phyloP scores from a whole-genome alignment of 352 stramenopile species.

The Blastocystis sp. region DNA sequence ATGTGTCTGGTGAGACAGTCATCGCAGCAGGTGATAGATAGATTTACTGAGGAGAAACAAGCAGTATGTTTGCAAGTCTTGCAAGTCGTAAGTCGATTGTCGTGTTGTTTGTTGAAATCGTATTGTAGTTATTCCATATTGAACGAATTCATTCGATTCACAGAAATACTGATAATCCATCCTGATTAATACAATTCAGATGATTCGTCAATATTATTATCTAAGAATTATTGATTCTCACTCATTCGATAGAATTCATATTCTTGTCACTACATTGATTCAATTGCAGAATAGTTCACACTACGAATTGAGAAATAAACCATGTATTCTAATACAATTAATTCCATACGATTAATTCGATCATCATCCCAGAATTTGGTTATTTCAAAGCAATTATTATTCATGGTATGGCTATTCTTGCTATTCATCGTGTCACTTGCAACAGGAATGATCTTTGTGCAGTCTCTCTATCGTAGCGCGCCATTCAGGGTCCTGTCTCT shows the following conservation, averaged over 20 bases:
- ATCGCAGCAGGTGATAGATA: background rate
- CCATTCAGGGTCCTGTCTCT: background rate
- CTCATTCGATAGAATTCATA: too few species aligned
- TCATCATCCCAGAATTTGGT: background rate
- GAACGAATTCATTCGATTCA: too few species aligned
- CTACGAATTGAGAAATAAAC: too few species aligned
- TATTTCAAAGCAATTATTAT: background rate
- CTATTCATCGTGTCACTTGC: background rate
- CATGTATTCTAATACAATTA: too few species aligned
- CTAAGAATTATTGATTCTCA: too few species aligned
- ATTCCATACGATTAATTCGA: too few species aligned
- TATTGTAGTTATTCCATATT: too few species aligned
- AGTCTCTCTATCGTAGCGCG: background rate
- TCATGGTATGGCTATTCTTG: background rate
- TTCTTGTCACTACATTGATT: too few species aligned
- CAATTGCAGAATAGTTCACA: too few species aligned
- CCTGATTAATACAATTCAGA: too few species aligned
- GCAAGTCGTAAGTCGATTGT: background rate
- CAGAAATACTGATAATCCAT: too few species aligned
- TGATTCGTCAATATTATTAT: too few species aligned
- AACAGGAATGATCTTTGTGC: background rate
- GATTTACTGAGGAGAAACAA: conserved; percentile 39
- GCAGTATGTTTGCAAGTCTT: conserved; percentile 14
- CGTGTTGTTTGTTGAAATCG: background rate
- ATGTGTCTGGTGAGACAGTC: background rate